These are phyloP conservation scores for Mucor indicus DNA, from an alignment of 371 early-diverging fungal genomes.

Conservation along the genomic window DNA sequence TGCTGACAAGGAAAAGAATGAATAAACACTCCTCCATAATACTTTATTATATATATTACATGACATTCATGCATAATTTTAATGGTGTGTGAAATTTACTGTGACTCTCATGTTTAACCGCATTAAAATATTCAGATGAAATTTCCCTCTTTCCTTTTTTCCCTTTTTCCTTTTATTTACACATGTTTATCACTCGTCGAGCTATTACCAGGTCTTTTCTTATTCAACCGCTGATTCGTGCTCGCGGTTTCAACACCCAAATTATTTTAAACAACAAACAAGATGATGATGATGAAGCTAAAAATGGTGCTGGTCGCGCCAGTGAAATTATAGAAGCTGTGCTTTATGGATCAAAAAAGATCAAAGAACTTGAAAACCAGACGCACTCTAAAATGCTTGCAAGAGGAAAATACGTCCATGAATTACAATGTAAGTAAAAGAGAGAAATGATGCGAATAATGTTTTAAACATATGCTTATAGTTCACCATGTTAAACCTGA, in stretches of 20 bases:
- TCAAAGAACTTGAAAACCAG: conserved; percentile 45
- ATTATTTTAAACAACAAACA: too few relatives aligned
- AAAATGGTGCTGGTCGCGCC: conserved; percentile 8
- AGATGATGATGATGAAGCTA: not conserved
- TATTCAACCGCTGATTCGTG: too few relatives aligned
- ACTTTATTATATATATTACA: too few relatives aligned
- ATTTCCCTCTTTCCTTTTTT: not conserved
- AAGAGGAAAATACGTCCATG: conserved; percentile 87
- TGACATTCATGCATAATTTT: too few relatives aligned
- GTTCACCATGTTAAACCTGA: conserved; percentile 87
- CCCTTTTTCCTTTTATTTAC: too few relatives aligned
- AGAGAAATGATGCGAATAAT: not conserved
- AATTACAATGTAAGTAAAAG: conserved; percentile 61
- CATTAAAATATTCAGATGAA: not conserved
- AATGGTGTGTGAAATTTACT: too few relatives aligned
- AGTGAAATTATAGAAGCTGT: conserved; percentile 57
- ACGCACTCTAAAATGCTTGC: conserved; percentile 73
- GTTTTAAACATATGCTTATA: conserved; percentile 6
- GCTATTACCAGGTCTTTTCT: too few relatives aligned
- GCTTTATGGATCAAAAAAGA: conserved; percentile 61
- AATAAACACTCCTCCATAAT: too few relatives aligned
- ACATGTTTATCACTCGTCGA: too few relatives aligned
- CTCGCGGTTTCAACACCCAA: too few relatives aligned
- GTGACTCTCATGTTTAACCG: too few relatives aligned
- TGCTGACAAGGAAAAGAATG: too few relatives aligned